These are phyloP conservation scores for Chrysoporthe deuterocubensis DNA, from an alignment of 2,329 filamentous ascomycete genomes.

Conservation along the genomic window DNA sequence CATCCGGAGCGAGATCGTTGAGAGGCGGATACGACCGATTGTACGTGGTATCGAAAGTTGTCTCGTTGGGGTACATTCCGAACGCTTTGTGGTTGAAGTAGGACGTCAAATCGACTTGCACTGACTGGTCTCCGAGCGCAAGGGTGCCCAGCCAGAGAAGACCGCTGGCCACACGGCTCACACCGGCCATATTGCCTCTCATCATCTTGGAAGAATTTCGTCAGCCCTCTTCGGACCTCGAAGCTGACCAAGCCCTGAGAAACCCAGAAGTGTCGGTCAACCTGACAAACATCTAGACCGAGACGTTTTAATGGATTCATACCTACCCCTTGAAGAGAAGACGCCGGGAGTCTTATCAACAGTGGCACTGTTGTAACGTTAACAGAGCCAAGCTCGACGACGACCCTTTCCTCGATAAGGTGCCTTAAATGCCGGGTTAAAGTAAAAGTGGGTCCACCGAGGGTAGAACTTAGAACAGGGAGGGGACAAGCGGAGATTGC, in stretches of 20 bases:
- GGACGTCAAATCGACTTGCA: slow-evolving; percentile 38
- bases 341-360: background rate
- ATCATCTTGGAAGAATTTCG: slow-evolving; percentile 1
- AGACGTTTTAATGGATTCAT: background rate
- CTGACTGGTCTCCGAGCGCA: slow-evolving; percentile 30
- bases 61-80: slow-evolving; percentile 47
- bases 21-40: slow-evolving; percentile 47
- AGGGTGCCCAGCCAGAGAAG: slow-evolving; percentile 11
- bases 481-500: background rate
- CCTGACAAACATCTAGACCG: background rate
- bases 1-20: slow-evolving; percentile 32
- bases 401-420: background rate
- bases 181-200: background rate
- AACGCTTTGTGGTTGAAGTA: slow-evolving; percentile 55
- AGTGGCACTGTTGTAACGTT: background rate
- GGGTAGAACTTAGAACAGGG: background rate
- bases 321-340: background rate
- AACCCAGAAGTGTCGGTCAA: background rate
- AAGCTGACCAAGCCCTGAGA: background rate
- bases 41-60: slow-evolving; percentile 45
- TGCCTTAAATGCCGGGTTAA: slow-evolving; percentile 5
- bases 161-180: background rate
- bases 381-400: background rate
- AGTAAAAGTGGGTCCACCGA: background rate
- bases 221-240: background rate